Percentiles rank a stretch among this genome's conserved stretches.
phyloP scores from a whole-genome alignment of 139 green algal species.

The Chlamydomonas urium region DNA sequence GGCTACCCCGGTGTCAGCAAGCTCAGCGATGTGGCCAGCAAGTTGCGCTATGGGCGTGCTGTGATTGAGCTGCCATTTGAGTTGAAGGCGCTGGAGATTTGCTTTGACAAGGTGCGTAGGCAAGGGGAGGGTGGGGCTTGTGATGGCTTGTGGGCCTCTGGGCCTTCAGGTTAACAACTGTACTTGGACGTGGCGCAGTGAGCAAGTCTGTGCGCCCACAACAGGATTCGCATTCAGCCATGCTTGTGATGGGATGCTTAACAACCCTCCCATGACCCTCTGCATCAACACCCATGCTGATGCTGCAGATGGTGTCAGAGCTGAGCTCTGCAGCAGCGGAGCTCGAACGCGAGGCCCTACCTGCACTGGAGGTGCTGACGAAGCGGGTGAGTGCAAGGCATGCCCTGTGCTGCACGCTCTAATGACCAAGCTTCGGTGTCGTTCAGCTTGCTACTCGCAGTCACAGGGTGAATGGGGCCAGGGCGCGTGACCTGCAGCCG shows the following conservation, averaged over 20 bases:
- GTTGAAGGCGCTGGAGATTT: slow-evolving; percentile 42
- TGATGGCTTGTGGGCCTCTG: not conserved
- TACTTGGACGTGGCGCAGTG: too few species aligned
- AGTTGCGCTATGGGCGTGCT: slow-evolving; percentile 34
- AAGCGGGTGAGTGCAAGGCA: slow-evolving; percentile 41
- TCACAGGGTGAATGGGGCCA: not conserved
- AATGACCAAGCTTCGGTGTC: not conserved
- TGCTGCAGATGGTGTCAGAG: slow-evolving; percentile 54
- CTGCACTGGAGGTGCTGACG: slow-evolving; percentile 80
- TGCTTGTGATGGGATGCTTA: too few species aligned
- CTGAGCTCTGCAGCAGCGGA: slow-evolving; percentile 68
- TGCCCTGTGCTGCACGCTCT: too few species aligned
- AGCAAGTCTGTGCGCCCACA: too few species aligned
- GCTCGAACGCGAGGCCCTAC: slow-evolving; percentile 74
- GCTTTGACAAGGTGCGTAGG: slow-evolving; percentile 15
- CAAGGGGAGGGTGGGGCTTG: not conserved
- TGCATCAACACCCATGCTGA: too few species aligned
- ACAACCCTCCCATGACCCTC: too few species aligned
- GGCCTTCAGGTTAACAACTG: too few species aligned
- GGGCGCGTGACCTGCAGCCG: not conserved
- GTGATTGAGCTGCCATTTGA: slow-evolving; percentile 32
- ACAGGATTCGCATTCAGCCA: too few species aligned
- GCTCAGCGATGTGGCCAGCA: slow-evolving; percentile 45
- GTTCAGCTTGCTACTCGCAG: not conserved
- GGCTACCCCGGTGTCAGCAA: not conserved